Evolutionary conservation across 2,329 filamentous ascomycete genomes (phyloP), one percentile per base, ranked within the genome.

Genomic region (Aspergillus piperis): DNA sequence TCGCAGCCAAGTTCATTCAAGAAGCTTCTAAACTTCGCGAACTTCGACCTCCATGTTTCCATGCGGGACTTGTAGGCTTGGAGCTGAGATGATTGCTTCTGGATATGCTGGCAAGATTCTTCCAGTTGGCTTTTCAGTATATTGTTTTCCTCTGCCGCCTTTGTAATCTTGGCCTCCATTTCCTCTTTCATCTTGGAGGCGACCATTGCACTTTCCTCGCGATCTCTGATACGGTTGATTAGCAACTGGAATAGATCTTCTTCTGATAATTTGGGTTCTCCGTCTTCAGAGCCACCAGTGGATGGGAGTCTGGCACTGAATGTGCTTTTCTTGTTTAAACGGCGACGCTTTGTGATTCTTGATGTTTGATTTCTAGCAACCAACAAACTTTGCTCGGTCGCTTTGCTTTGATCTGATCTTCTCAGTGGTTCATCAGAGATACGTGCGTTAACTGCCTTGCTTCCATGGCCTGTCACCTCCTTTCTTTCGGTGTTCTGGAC

Each of bases 221-320:
- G 70, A 51, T 70, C 66, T 44, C 65, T 76, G 21, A 78, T 64
- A 49, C 62, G 73, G 19, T 56, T 59, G 19, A 77, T 75, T 2
- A 78, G 61, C 32, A 77, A 67, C 25, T 74, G 69, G 30, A 77
- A 77, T 6, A 78, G 60, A 32, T 69, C 69, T 30, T 77, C 72
- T 55, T 78, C 75, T 8, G 70, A 71, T 1, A 74, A 57, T 10
- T 68, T 58, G 10, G 58, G 15, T 13, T 15, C 48, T 15, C 38
- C 21, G 7, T 36, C 30, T 7, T 50, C 53, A 19, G 42, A 32
- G 7, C 27, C 13, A 47, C 11, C 21, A 30, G 13, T 32, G 5
- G 27, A 48, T 17, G 25, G 27, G 3, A 30, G 27, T 3, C 27
- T 30, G 8, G 27, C 27, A 27, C 25, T 27, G 25, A 27, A 27